Conservation (phyloP, 805 yeast genomes). For the Suhomyces sp. region DNA sequence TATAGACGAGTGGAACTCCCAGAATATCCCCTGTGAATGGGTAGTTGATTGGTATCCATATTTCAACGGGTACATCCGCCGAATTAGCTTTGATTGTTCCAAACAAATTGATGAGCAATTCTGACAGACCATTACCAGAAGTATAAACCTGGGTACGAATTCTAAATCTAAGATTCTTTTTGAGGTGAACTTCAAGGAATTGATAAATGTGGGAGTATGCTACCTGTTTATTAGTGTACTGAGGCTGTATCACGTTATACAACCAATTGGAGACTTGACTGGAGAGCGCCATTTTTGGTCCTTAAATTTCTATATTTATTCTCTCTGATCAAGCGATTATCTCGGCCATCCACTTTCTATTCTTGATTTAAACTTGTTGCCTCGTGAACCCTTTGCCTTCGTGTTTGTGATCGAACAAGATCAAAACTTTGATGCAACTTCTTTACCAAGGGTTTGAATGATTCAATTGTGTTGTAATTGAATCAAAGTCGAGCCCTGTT, state of each 20-base stretch:
- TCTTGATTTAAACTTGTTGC: too few species aligned
- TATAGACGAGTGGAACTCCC: slow-evolving; percentile 62
- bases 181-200: slow-evolving; percentile 48
- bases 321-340: too few species aligned
- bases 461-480: too few species aligned
- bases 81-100: slow-evolving; percentile 50
- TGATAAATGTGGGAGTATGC: slow-evolving; percentile 63
- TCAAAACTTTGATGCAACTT: too few species aligned
- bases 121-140: slow-evolving; percentile 56
- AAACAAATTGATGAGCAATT: slow-evolving; percentile 59
- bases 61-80: slow-evolving; percentile 49
- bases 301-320: too few species aligned
- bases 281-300: slow-evolving; percentile 7
- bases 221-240: slow-evolving; percentile 57
- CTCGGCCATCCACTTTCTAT: too few species aligned
- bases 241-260: slow-evolving; percentile 43
- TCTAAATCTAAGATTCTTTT: slow-evolving; percentile 41
- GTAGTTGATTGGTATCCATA: slow-evolving; percentile 77
- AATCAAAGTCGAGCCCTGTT: too few species aligned
- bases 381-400: too few species aligned
- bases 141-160: slow-evolving; percentile 63
- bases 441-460: too few species aligned
- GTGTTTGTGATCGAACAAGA: too few species aligned
- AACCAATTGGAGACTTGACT: slow-evolving; percentile 40
- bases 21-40: slow-evolving; percentile 42